Base-by-base conservation (phyloP, 2,329 filamentous ascomycete genomes). In the Purpureocillium lavendulum region DNA sequence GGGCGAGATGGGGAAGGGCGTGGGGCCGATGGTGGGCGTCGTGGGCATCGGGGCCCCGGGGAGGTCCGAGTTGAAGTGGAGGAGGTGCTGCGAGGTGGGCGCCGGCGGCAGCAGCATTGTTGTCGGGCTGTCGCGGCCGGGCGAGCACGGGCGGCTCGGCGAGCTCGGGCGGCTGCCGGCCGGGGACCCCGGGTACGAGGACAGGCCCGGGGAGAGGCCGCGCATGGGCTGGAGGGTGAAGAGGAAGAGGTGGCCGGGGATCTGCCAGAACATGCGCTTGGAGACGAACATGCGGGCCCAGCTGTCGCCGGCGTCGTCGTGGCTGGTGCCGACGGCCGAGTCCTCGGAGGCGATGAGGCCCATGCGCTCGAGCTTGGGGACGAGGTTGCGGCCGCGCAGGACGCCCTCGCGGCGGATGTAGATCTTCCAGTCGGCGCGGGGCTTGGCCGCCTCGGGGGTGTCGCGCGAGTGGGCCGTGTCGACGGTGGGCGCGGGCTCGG, bases 331-430 rank as follows among this genome's bases (percentile, higher is more conserved):
- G 3, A 92, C 84, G 1, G 76, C 74, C 0, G 85, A 87, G 52
- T 94, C 82, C 39, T 85, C 74, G 17, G 75, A 84, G 0, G 82
- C 71, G 37, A 96, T 80, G 38, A 97, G 62, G 1, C 89, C 88
- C 88, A 96, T 96, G 40, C 88, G 77, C 66, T 96, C 90, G 33
- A 96, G 75, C 67, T 96, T 95, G 17, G 86, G 85, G 33, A 96
- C 75, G 47, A 95, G 66, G 48, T 92, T 87, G 43, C 79, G 80
- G 30, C 85, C 83, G 48, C 87, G 81, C 58, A 97, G 78, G 30
- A 95, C 83, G n/a, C 90, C 90, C 50, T 95, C 87, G 9, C 83
- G 71, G 59, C 81, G 86, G 59, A 97, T 82, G 51, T 81, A 80
- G 51, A 97, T 82, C 40, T 77, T 73, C 90, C 90, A 97, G 42